Evolutionary conservation across 495 filamentous ascomycete species (phyloP), one percentile per base, ranked within the genome.

Genomic region (Chlorociboria aeruginascens): DNA sequence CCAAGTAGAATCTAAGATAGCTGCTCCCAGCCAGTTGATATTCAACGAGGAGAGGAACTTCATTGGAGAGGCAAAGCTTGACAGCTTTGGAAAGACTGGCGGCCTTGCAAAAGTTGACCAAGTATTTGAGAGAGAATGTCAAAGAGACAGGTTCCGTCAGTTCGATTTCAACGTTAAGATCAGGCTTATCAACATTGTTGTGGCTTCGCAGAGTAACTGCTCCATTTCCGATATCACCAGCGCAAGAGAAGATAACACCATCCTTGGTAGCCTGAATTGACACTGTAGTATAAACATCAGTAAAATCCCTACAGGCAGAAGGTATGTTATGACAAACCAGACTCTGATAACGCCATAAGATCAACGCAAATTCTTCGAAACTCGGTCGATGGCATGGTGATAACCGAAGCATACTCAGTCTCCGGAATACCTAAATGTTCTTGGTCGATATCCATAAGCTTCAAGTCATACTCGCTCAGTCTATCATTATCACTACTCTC

Each of bases 391-490:
- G 93, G 92, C 88, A 99, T 86, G 48, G 72, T 74, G 46, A 97
- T 82, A 28, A 83, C 89, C 33, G 93, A 90, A 35, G 86, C 83
- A 61, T 99, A 99, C 57, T 97, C 92, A 10, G 93, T 99, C 54
- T 97, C 93, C 28, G 92, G 92, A 62, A 99, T 99, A 37, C 92
- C 92, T 69, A 99, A 67, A 66, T 99, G 92, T 72, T 99, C 92
- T 69, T 99, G 92, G 68, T 99, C 92, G 64, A 99, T 96, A 66
- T 99, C 92, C 93, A 99, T 99, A 53, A 99, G 77, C 79, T 99
- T 99, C 70, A 99, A 83, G 68, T 99, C 92, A 66, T 97, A 99
- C 68, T 97, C 92, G 72, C 85, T 92, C 51, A 97, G 76, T 43
- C 92, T 72, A 65, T 99, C 92, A 54, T 78, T 86, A 64, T 85